These are phyloP conservation scores for Amoebophrya sp. DNA, from an alignment of 169 alveolate genomes.

Conservation along the genomic window DNA sequence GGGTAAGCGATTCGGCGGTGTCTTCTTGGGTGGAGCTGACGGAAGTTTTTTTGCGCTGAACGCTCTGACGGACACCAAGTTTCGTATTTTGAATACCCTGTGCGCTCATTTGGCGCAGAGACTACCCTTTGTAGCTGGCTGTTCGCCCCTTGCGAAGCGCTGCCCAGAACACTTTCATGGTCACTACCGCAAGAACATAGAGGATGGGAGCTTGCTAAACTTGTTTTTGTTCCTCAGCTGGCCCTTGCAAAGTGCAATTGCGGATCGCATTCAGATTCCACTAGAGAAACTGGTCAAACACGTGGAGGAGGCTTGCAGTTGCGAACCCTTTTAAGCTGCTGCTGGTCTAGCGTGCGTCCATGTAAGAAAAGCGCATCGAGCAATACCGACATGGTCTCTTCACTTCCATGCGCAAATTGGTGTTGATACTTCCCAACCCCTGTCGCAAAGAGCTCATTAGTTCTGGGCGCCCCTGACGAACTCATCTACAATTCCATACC, in stretches of 20 bases:
- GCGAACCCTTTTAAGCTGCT: background rate
- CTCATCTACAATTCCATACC: too few species aligned
- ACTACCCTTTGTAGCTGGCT: background rate
- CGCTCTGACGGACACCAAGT: background rate
- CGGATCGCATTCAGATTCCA: background rate
- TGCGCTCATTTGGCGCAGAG: background rate
- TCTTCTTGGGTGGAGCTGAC: background rate
- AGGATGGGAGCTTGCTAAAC: background rate
- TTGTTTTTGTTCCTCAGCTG: background rate
- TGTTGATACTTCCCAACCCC: too few species aligned
- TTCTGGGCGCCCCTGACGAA: too few species aligned
- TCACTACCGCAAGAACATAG: background rate
- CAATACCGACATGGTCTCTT: too few species aligned
- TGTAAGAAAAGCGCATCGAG: too few species aligned
- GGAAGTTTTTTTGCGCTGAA: background rate
- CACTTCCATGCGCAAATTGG: too few species aligned
- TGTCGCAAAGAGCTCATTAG: too few species aligned
- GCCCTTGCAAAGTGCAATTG: background rate
- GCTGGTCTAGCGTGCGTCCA: too few species aligned
- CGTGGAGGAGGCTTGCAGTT: background rate
- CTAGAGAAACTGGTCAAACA: background rate
- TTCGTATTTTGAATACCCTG: background rate
- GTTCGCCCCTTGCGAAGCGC: background rate
- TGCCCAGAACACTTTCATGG: background rate
- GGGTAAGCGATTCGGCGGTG: background rate